Evolutionary conservation across 2,329 filamentous ascomycete species (phyloP).

Genomic region (Blastomyces percursus): DNA sequence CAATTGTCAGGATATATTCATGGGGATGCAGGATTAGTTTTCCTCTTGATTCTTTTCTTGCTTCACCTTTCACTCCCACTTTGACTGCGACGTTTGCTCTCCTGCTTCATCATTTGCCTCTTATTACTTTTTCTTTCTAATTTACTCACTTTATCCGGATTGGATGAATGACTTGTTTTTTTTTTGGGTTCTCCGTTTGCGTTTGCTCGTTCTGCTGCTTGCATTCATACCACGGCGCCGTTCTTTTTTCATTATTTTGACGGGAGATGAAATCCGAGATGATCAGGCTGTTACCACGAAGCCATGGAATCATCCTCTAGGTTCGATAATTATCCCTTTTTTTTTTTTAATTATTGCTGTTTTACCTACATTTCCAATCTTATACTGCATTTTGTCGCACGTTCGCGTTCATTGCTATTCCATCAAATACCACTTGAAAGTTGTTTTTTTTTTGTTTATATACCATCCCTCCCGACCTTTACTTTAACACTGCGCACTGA

Average conservation of each 20-base stretch:
- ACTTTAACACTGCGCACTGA: background rate
- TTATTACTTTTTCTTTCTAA: background rate
- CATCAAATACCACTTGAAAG: background rate
- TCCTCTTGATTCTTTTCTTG: background rate
- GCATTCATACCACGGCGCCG: background rate
- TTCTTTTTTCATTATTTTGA: background rate
- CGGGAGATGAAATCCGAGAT: background rate
- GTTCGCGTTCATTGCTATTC: background rate
- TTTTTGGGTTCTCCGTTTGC: background rate
- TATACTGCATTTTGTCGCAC: background rate
- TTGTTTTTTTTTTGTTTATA: background rate
- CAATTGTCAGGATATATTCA: conserved; percentile 72
- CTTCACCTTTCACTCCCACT: background rate
- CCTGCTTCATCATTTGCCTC: background rate
- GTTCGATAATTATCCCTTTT: background rate
- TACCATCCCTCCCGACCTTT: background rate
- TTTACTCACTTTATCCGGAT: background rate
- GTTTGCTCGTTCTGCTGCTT: background rate
- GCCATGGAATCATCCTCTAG: background rate
- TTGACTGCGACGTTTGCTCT: background rate
- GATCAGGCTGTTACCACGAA: background rate
- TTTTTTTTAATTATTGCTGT: background rate
- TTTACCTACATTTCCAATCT: background rate
- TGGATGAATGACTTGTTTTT: background rate
- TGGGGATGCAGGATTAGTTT: conserved; percentile 27